Evolutionary conservation across 169 alveolate species (phyloP), one percentile per base, ranked within the genome.

Genomic region (Prorocentrum cordatum): DNA sequence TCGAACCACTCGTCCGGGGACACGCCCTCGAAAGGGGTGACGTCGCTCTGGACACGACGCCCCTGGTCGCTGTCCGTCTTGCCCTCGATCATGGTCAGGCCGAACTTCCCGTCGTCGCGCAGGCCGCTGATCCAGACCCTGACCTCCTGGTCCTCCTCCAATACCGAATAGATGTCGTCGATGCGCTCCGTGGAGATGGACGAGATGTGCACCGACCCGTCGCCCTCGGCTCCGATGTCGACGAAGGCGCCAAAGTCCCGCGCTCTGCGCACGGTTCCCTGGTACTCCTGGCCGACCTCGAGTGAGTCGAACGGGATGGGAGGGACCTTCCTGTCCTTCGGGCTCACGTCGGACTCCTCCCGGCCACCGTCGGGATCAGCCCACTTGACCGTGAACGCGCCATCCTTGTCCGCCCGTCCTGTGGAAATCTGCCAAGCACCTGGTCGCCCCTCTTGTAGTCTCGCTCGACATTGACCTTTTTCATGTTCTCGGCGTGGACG

Each of bases 221-320:
- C 71, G 29, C 58, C 20, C 39, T 73, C 85, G 1, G 85, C 68
- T 26, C 85, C 85, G 38, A 73, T 54, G 85, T 73, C 85, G 2
- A 73, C 85, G 42, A 73, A 73, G 18, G 85, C 85, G 5, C 85
- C 85, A 20, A 73, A 73, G 61, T 73, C 85, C 64, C 47, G 32
- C 3, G 54, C 85, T 3, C 71, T 50, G 1, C 47, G 45, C 22
- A 73, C 85, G 36, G 85, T 73, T 36, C 71, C 85, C 9, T 32
- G 2, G 67, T 72, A 72, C 67, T 72, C 47, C 83, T 58, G 27
- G 35, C 86, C 86, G 26, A 50, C 85, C 39, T 73, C 85, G 35
- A 73, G 71, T 29, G 31, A 31, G 12, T 54, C 85, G 26, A 32
- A 73, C 27, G 85, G 85, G 27, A 73, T 73, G 5, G 85, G 85